phyloP scores from a whole-genome alignment of 768 basidiomycete genomes.

The Omphalotus guepiniiformis region DNA sequence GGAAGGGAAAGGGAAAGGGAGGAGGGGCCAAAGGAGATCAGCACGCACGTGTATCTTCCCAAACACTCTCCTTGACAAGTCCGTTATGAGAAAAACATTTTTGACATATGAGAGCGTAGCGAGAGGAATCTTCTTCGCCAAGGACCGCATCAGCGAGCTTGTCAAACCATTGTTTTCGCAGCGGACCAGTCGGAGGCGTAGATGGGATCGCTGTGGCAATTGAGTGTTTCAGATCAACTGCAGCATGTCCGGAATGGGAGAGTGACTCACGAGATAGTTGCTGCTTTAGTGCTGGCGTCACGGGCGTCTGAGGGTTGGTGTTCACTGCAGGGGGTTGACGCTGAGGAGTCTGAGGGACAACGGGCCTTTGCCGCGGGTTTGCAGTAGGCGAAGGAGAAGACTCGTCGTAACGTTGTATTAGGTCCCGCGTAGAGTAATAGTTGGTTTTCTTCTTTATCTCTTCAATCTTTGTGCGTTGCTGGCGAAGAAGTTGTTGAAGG shows the following conservation, averaged over 20 bases:
- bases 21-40: too few relatives aligned
- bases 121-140: slow-evolving; percentile 68
- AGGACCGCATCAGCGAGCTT: slow-evolving; percentile 83
- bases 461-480: slow-evolving; percentile 83
- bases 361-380: slow-evolving; percentile 13
- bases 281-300: slow-evolving; percentile 24
- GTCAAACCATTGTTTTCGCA: slow-evolving; percentile 81
- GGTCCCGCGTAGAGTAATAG: slow-evolving; percentile 86
- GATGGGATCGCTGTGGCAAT: slow-evolving; percentile 7
- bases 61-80: slow-evolving; percentile 75
- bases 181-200: slow-evolving; percentile 36
- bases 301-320: slow-evolving; percentile 16
- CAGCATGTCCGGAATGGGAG: slow-evolving; percentile 10
- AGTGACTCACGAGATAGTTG: slow-evolving; percentile 24
- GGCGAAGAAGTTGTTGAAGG: slow-evolving; percentile 65
- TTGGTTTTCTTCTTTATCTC: slow-evolving; percentile 98
- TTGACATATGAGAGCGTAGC: slow-evolving; percentile 86
- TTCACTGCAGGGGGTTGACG: slow-evolving; percentile 20
- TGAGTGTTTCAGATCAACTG: neutral
- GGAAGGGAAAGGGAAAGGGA: neutral
- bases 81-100: slow-evolving; percentile 89
- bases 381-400: slow-evolving; percentile 29
- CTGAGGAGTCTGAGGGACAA: slow-evolving; percentile 9
- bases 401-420: slow-evolving; percentile 89
- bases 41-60: slow-evolving; percentile 76